Conservation (phyloP, 176 grass and related monocot genomes). For the Hordeum marinum region DNA sequence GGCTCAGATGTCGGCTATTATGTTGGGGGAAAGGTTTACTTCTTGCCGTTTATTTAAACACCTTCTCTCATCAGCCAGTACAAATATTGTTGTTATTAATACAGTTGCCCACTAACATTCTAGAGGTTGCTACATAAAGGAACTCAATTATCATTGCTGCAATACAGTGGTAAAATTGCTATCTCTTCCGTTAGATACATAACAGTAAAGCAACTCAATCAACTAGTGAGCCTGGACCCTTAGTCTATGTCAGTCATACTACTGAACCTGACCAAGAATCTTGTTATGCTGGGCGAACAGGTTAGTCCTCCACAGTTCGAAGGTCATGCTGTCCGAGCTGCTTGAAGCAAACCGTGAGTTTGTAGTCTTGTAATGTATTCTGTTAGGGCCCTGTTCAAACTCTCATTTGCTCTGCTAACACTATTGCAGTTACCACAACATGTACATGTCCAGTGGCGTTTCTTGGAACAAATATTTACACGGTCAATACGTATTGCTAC, state of each 20-base stretch:
- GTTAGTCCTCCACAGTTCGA: slow-evolving; percentile 87
- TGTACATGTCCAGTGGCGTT: slow-evolving; percentile 75
- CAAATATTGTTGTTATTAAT: slow-evolving; percentile 16
- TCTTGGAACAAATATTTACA: too few species aligned
- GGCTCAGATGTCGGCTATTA: slow-evolving; percentile 73
- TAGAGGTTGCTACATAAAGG: slow-evolving; percentile 98
- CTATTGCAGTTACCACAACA: slow-evolving; percentile 89
- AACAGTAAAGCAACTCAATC: not conserved
- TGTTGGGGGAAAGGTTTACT: slow-evolving; percentile 70
- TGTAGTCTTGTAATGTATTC: not conserved
- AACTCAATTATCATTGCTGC: slow-evolving; percentile 85
- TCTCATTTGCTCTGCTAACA: slow-evolving; percentile 10
- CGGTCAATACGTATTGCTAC: too few species aligned
- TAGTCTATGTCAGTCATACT: not conserved
- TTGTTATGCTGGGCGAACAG: slow-evolving; percentile 43
- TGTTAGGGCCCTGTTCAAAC: not conserved
- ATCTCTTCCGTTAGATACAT: not conserved
- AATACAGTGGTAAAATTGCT: slow-evolving; percentile 59
- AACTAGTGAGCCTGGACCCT: not conserved
- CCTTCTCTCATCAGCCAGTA: not conserved
- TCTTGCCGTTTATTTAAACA: not conserved
- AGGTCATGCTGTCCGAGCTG: too few species aligned
- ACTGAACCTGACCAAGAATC: slow-evolving; percentile 1
- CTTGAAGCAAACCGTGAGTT: slow-evolving; percentile 86
- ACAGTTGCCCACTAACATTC: slow-evolving; percentile 2